Evolutionary conservation across 1,284 basidiomycete genomes (phyloP).

Genomic region (Malassezia japonica): DNA sequence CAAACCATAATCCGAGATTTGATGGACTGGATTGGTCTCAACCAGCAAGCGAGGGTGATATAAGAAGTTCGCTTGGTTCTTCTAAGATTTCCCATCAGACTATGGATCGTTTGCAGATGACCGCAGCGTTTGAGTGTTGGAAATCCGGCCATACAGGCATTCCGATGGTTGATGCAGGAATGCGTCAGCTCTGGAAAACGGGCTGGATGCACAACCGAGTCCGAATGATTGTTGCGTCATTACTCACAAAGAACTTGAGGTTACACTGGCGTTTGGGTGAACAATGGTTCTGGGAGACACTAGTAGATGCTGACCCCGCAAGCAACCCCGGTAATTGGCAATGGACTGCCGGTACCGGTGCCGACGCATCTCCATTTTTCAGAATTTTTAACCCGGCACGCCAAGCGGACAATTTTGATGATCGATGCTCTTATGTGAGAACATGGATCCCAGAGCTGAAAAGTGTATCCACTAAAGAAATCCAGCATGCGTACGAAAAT

Average conservation of each 20-base stretch:
- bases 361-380: conserved; percentile 13
- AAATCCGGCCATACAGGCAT: conserved; percentile 12
- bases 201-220: conserved; percentile 18
- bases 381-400: conserved; percentile 10
- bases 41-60: not conserved
- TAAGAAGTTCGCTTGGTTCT: no score
- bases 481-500: not conserved
- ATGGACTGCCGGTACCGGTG: conserved; percentile 12
- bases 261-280: conserved; percentile 9
- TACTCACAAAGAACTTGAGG: conserved; percentile 8
- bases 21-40: not conserved
- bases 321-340: conserved; percentile 14
- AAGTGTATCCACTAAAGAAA: not conserved
- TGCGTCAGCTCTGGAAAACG: conserved; percentile 11
- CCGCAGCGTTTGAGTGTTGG: conserved; percentile 9
- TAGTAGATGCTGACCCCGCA: conserved; percentile 14
- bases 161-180: conserved; percentile 12
- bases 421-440: conserved; percentile 5
- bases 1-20: conserved; percentile 7
- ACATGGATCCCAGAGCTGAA: conserved; percentile 10
- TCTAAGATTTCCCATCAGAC: no score
- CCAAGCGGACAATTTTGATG: conserved; percentile 9
- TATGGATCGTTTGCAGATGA: no score
- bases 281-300: conserved; percentile 15
- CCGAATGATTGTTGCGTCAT: conserved; percentile 12